Conservation (phyloP, 305 asterid species). For the Fraxinus floribunda region DNA sequence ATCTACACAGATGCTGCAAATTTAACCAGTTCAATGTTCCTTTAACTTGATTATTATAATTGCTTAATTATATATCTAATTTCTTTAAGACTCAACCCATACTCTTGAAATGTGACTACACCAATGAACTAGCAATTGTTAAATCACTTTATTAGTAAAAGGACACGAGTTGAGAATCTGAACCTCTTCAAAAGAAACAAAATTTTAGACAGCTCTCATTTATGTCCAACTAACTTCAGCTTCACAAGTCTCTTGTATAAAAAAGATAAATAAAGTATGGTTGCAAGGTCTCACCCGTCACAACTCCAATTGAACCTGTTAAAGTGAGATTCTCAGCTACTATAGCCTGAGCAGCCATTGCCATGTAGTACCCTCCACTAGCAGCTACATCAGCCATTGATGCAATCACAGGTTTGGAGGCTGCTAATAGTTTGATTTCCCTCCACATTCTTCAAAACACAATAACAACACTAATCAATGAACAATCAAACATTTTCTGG, state of each 20-base stretch:
- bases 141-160: not conserved
- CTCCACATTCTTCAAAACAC: slow-evolving; percentile 81
- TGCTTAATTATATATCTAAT: not conserved
- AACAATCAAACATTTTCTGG: slow-evolving; percentile 2
- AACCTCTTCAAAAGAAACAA: slow-evolving; percentile 13
- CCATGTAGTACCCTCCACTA: slow-evolving; percentile 97
- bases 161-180: not conserved
- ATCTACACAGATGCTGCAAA: not conserved
- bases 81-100: not conserved
- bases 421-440: slow-evolving; percentile 85
- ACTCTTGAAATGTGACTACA: not conserved
- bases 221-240: slow-evolving; percentile 1
- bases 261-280: not conserved
- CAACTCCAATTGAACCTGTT: slow-evolving; percentile 95
- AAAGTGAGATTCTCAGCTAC: slow-evolving; percentile 86
- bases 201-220: not conserved
- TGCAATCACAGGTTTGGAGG: slow-evolving; percentile 78
- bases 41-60: not conserved
- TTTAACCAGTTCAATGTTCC: not conserved
- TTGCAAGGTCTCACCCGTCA: slow-evolving; percentile 54
- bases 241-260: not conserved
- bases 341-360: slow-evolving; percentile 78
- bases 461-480: slow-evolving; percentile 24
- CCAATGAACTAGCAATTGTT: not conserved
- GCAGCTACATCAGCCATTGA: slow-evolving; percentile 99